Evolutionary conservation across 2,329 filamentous ascomycete genomes (phyloP).

Genomic region (Ceratocystis huliohia): DNA sequence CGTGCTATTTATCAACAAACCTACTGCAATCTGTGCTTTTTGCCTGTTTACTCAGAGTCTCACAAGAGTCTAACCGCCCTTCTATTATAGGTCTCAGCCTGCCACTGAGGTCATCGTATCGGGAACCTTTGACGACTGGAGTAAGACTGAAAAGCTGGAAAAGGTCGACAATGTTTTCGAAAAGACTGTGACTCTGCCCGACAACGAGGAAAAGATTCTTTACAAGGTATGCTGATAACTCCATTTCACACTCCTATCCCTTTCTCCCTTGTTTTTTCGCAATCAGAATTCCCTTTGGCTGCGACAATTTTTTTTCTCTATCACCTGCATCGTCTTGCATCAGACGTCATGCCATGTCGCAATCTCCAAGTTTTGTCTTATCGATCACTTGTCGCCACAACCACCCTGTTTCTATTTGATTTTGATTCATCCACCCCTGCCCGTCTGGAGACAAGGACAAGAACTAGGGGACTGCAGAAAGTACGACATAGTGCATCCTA

Average conservation of each 20-base stretch:
- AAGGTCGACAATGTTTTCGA: constrained; percentile 61
- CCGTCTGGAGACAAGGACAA: constrained; percentile 1
- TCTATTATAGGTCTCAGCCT: constrained; percentile 56
- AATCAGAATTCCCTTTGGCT: not conserved
- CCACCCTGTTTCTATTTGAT: not conserved
- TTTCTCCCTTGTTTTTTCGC: constrained; percentile 14
- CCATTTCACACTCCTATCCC: constrained; percentile 8
- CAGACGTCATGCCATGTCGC: constrained; percentile 5
- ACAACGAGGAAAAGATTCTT: constrained; percentile 58
- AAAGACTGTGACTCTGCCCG: constrained; percentile 65
- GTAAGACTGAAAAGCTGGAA: constrained; percentile 70
- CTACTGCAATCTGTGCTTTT: not conserved
- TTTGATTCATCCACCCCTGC: constrained; percentile 4
- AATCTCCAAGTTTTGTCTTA: constrained; percentile 3
- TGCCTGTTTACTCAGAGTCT: not conserved
- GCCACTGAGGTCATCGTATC: constrained; percentile 87
- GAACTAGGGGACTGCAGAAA: not conserved
- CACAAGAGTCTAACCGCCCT: not conserved
- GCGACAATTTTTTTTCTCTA: not conserved
- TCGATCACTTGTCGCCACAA: constrained; percentile 8
- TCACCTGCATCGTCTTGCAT: constrained; percentile 1
- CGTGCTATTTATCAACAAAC: not conserved
- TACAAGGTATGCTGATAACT: constrained; percentile 66
- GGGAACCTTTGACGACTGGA: constrained; percentile 91
- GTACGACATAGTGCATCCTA: constrained; percentile 6